Conservation (phyloP, 2,329 filamentous ascomycete species). For the Exophiala aquamarina region DNA sequence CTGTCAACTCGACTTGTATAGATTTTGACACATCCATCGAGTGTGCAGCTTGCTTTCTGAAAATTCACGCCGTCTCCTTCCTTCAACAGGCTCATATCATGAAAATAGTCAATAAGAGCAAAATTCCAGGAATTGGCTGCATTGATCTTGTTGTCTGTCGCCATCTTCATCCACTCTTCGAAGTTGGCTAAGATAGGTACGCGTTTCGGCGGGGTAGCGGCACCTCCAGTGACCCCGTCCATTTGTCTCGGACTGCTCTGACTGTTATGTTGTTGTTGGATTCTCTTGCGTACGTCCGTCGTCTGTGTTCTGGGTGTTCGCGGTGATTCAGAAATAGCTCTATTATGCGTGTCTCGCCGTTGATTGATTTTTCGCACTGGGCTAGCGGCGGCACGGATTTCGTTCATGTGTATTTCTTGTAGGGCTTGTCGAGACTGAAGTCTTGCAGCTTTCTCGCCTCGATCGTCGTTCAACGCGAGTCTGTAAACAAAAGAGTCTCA, state of each 20-base stretch:
- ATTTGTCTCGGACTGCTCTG: slow-evolving; percentile 18
- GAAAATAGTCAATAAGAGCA: slow-evolving; percentile 98
- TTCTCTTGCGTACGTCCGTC: slow-evolving; percentile 23
- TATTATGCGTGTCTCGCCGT: slow-evolving; percentile 48
- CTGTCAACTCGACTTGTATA: slow-evolving; percentile 98
- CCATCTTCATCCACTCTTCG: slow-evolving; percentile 99
- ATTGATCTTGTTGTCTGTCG: slow-evolving; percentile 99
- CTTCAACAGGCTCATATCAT: slow-evolving; percentile 96
- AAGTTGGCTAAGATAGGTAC: slow-evolving; percentile 90
- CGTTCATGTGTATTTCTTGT: slow-evolving; percentile 87
- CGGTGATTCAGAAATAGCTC: slow-evolving; percentile 57
- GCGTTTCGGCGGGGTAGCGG: slow-evolving; percentile 28
- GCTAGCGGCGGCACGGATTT: slow-evolving; percentile 79
- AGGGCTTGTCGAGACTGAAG: slow-evolving; percentile 83
- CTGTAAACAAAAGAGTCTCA: slow-evolving; percentile 44
- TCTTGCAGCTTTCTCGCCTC: slow-evolving; percentile 83
- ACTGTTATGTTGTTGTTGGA: slow-evolving; percentile 8
- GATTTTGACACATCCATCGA: slow-evolving; percentile 98
- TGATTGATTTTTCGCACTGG: slow-evolving; percentile 64
- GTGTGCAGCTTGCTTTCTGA: slow-evolving; percentile 94
- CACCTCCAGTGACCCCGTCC: slow-evolving; percentile 16
- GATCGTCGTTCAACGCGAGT: slow-evolving; percentile 95
- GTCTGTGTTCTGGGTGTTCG: slow-evolving; percentile 52
- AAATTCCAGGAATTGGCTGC: slow-evolving; percentile 99
- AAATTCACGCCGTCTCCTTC: slow-evolving; percentile 98